These are phyloP conservation scores for Flueggea neowawraea DNA, from an alignment of 441 rosid species.

Conservation along the genomic window DNA sequence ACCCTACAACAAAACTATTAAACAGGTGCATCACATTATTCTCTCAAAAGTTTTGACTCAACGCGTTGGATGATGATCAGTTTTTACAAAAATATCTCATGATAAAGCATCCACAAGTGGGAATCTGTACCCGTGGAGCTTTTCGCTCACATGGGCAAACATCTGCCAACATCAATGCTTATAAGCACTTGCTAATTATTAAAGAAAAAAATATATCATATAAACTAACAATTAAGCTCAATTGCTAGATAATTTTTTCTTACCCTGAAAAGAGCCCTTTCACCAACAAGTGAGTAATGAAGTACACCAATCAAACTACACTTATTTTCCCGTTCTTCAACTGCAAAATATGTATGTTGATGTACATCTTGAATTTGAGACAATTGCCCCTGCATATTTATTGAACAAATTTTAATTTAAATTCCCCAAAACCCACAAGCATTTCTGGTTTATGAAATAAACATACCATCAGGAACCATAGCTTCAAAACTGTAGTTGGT, in stretches of 20 bases:
- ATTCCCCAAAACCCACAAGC: conserved; percentile 18
- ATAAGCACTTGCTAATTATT: no score
- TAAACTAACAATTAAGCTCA: not conserved
- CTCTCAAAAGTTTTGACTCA: no score
- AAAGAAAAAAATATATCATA: not conserved
- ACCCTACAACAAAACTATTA: not conserved
- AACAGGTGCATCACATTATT: not conserved
- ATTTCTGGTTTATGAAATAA: conserved; percentile 11
- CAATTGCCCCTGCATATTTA: conserved; percentile 66
- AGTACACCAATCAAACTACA: conserved; percentile 57
- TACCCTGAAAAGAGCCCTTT: conserved; percentile 91
- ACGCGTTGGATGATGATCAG: no score
- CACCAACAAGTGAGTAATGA: conserved; percentile 90
- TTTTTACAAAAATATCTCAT: no score
- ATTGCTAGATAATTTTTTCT: conserved; percentile 13
- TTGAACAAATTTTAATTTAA: conserved; percentile 18
- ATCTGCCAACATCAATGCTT: no score
- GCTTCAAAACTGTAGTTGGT: conserved; percentile 42
- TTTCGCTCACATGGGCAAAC: not conserved
- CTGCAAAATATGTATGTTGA: conserved; percentile 81
- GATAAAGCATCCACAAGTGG: no score
- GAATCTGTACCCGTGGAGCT: no score
- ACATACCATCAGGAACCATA: conserved; percentile 77
- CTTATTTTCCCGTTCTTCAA: conserved; percentile 61
- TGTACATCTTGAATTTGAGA: conserved; percentile 85